Conservation (phyloP, 2,329 filamentous ascomycete species). For the Pseudodiploospora longispora region DNA sequence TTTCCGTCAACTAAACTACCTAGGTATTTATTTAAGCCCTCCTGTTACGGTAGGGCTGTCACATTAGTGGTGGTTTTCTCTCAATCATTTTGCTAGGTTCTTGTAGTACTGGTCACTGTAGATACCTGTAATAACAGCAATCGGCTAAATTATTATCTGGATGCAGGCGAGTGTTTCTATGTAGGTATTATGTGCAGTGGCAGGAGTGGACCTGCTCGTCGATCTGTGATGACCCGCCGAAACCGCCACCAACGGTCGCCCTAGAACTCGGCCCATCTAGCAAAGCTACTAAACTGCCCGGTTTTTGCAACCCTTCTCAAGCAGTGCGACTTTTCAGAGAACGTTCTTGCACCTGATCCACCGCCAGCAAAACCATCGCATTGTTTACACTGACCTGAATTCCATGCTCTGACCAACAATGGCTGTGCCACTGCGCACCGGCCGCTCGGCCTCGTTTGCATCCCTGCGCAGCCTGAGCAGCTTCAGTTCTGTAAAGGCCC, state of each 20-base stretch:
- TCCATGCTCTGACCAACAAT: conserved; percentile 18
- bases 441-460: conserved; percentile 10
- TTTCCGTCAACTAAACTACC: no score
- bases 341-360: neutral
- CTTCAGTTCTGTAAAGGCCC: conserved; percentile 23
- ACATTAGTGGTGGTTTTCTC: no score
- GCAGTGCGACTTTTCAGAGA: conserved; percentile 8
- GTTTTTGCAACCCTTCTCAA: neutral
- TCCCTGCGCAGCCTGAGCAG: conserved; percentile 20
- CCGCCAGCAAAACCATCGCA: neutral
- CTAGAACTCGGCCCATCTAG: neutral
- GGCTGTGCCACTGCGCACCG: conserved; percentile 24
- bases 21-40: no score
- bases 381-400: no score
- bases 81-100: no score
- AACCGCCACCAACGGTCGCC: conserved; percentile 1
- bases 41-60: no score
- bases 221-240: neutral
- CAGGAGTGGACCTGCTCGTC: no score
- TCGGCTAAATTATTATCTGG: no score
- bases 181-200: no score
- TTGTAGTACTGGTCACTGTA: no score
- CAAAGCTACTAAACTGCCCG: neutral
- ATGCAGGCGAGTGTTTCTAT: no score
- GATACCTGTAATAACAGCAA: no score